Evolutionary conservation across 2,329 filamentous ascomycete species (phyloP).

Genomic region (Drechslerella dactyloides): DNA sequence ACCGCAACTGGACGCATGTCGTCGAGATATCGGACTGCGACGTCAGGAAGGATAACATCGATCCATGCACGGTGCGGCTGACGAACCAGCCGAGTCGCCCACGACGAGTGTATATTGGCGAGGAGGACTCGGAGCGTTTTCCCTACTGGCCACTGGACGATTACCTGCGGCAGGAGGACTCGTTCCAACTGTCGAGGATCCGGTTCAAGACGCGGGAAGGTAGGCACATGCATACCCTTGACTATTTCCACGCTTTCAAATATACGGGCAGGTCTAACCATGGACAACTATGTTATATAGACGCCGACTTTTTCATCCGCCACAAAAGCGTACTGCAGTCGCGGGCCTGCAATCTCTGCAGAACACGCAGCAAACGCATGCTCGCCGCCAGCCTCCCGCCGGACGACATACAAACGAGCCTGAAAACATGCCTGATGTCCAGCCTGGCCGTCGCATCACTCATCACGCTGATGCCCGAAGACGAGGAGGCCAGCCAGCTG

Average conservation of each 20-base stretch:
- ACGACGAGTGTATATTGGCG: conserved; percentile 35
- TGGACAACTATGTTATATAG: conserved; percentile 14
- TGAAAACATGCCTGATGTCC: conserved; percentile 43
- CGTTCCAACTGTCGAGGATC: conserved; percentile 41
- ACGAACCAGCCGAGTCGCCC: conserved; percentile 38
- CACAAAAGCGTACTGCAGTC: conserved; percentile 34
- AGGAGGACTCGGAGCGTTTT: conserved; percentile 41
- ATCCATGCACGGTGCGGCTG: conserved; percentile 35
- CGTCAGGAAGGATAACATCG: conserved; percentile 40
- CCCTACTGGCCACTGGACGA: conserved; percentile 48
- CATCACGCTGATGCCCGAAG: conserved; percentile 36
- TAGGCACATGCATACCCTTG: conserved; percentile 6
- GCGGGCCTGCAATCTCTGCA: conserved; percentile 36
- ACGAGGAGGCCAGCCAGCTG: conserved; percentile 48
- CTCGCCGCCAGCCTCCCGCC: conserved; percentile 33
- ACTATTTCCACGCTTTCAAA: too few relatives aligned
- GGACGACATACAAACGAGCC: conserved; percentile 40
- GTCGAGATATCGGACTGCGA: conserved; percentile 28
- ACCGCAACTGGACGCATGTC: conserved; percentile 35
- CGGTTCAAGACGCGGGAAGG: conserved; percentile 44
- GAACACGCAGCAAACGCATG: conserved; percentile 34
- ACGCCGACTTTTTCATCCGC: conserved; percentile 40
- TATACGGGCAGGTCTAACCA: too few relatives aligned
- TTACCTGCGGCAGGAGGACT: conserved; percentile 38
- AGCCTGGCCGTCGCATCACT: conserved; percentile 43